A percentile compares a stretch with the other conserved stretches of the same genome.
These are phyloP conservation scores for Monilinia polystroma DNA, from an alignment of 2,329 filamentous ascomycete genomes.

Conservation along the genomic window DNA sequence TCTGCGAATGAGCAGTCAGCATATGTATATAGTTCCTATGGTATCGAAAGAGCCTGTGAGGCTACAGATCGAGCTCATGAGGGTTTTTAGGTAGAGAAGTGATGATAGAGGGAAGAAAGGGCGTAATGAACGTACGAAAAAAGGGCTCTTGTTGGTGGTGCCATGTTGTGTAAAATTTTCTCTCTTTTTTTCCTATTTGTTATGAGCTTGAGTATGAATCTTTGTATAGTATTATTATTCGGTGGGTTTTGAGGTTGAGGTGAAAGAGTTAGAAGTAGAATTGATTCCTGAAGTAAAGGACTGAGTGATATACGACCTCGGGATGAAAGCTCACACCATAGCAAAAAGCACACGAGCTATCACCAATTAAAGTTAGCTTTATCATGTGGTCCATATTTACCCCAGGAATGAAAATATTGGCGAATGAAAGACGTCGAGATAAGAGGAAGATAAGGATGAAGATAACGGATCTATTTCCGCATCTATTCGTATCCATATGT, in stretches of 20 bases:
- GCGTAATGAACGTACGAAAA: constrained; percentile 13
- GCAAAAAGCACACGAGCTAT: constrained; percentile 18
- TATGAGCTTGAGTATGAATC: background rate
- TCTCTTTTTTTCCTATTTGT: background rate
- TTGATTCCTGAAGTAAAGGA: background rate
- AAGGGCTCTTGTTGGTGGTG: constrained; percentile 22
- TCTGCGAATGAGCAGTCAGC: constrained; percentile 29
- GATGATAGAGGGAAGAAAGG: background rate
- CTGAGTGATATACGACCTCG: no score
- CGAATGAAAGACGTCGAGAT: background rate
- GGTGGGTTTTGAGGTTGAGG: background rate
- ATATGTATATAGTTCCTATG: background rate
- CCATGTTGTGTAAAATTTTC: background rate
- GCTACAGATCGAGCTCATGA: background rate
- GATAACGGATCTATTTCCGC: background rate
- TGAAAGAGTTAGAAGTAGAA: background rate
- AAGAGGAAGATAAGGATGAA: background rate
- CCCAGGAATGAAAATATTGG: background rate
- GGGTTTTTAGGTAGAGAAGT: no score
- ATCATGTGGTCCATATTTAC: background rate
- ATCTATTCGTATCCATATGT: background rate
- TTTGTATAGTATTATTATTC: background rate
- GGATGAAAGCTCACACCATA: constrained; percentile 2
- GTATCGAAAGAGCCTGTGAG: background rate
- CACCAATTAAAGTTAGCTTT: background rate